phyloP scores from a whole-genome alignment of 2,329 filamentous ascomycete genomes.

The Fusarium sp. region DNA sequence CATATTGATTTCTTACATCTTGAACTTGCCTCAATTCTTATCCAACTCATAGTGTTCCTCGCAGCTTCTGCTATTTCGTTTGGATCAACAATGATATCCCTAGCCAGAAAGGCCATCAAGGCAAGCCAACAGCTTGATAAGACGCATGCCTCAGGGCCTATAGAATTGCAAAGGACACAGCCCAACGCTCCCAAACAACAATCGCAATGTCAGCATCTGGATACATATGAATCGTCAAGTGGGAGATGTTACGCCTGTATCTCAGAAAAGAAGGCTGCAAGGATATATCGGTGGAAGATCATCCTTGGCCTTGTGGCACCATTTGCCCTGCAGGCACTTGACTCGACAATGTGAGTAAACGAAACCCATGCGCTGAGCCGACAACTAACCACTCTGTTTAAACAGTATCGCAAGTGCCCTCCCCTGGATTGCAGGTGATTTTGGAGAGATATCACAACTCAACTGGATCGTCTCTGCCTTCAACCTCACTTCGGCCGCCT shows the following conservation, averaged over 20 bases:
- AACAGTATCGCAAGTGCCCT: constrained; percentile 52
- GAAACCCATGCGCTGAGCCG: not conserved
- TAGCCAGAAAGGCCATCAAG: constrained; percentile 27
- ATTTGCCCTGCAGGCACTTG: constrained; percentile 70
- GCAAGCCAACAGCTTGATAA: constrained; percentile 12
- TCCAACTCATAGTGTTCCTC: not conserved
- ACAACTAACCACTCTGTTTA: constrained; percentile 8
- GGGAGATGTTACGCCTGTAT: constrained; percentile 48
- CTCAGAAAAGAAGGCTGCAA: constrained; percentile 49
- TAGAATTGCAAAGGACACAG: constrained; percentile 12
- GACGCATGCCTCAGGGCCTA: not conserved
- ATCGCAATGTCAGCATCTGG: constrained; percentile 39
- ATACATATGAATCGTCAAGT: constrained; percentile 18
- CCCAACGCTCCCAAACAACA: constrained; percentile 12
- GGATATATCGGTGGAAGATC: constrained; percentile 66
- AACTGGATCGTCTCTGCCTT: constrained; percentile 78
- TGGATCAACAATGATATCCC: constrained; percentile 23
- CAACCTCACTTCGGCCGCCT: constrained; percentile 73
- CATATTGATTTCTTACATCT: not conserved
- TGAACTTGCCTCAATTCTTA: not conserved
- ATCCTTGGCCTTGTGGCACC: constrained; percentile 69
- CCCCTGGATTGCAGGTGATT: constrained; percentile 71
- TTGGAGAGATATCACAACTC: constrained; percentile 67
- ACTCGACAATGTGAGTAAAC: constrained; percentile 66
- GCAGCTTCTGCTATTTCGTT: not conserved